These are phyloP conservation scores for Colletotrichum sp. DNA, from an alignment of 2,329 filamentous ascomycete genomes.

Conservation along the genomic window DNA sequence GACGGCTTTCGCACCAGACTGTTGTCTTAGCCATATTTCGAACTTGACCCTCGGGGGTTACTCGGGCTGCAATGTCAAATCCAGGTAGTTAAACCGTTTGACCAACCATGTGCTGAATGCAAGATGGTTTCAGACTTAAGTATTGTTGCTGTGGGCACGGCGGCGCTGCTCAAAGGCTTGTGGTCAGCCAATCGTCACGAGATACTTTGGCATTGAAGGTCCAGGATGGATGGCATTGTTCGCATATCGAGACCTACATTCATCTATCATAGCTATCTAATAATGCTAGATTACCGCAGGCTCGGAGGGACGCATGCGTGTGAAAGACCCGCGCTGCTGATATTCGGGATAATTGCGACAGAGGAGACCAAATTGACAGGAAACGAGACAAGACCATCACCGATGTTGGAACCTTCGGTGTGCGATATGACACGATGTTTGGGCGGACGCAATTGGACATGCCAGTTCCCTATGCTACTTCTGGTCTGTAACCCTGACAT, in stretches of 20 bases:
- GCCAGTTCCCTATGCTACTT: neutral
- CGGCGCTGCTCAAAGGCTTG: neutral
- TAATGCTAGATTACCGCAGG: fast-evolving
- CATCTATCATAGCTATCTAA: neutral
- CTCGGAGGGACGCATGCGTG: neutral
- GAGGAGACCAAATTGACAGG: too few relatives aligned
- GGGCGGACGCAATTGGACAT: neutral
- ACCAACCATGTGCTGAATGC: neutral
- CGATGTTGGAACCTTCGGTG: too few relatives aligned
- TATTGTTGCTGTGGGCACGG: neutral
- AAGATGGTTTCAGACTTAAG: neutral
- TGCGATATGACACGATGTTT: neutral
- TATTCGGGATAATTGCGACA: neutral
- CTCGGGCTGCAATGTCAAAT: neutral
- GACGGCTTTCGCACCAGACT: neutral
- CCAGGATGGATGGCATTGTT: neutral
- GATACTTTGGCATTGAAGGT: too few relatives aligned
- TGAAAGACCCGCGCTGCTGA: neutral
- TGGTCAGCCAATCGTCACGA: neutral
- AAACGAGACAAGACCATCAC: too few relatives aligned
- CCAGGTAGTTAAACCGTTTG: neutral
- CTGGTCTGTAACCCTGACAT: neutral
- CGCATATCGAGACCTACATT: neutral
- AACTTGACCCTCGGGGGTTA: neutral
- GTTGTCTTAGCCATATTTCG: neutral